Base-by-base conservation (phyloP, 23 red algal genomes). In the Pyropia haitanensis region DNA sequence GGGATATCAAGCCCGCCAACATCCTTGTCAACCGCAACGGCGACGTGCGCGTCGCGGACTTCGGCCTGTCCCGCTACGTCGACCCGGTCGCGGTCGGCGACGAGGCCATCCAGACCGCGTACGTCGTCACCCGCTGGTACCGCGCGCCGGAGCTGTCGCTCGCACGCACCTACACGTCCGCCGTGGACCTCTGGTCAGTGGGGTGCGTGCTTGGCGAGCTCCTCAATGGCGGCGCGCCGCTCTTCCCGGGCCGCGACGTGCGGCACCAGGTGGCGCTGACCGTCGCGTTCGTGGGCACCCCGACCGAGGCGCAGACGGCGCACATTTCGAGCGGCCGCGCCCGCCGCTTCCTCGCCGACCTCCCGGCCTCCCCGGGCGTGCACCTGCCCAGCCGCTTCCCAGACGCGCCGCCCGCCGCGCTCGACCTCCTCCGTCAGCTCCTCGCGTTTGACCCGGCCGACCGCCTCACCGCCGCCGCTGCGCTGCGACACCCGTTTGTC, bases 131-230 rank as follows among this genome's bases (percentile, higher is more conserved):
- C 9, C 79, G 79, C 32, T 94, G 88, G 88, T 94, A 94, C 70
- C 70, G 88, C 14, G 81, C 80, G 16, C 88, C 88, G 2, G 88
- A 94, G 65, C 73, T 94, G 44, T 71, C 82, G 50, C 73, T 94
- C 9, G 80, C 77, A 1, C 60, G 80, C 34, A 80, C 87, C 24
- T 85, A 86, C 59, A 73, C 70, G 21, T 77, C 88, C 5, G 84
- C 72, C 30, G 78, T 89, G 53, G 84, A 89, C 56, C 76, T 89
- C 71, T 89, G 84, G 84, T 73, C 67, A 0, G 84, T 89, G 26
- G 84, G 92, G 8, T 96, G 92, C 76, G 89, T 96, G 50, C 89
- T 96, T 68, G 92, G 84, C 9, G 92, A 96, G 53, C 75, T 90
- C 56, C 69, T 96, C 18, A 69, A 71, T 13, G 73, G 80, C 26